Percentiles rank a stretch among this genome's conserved stretches.
These are phyloP conservation scores for Aethionema arabicum DNA, from an alignment of 345 rosid species.

Conservation along the genomic window DNA sequence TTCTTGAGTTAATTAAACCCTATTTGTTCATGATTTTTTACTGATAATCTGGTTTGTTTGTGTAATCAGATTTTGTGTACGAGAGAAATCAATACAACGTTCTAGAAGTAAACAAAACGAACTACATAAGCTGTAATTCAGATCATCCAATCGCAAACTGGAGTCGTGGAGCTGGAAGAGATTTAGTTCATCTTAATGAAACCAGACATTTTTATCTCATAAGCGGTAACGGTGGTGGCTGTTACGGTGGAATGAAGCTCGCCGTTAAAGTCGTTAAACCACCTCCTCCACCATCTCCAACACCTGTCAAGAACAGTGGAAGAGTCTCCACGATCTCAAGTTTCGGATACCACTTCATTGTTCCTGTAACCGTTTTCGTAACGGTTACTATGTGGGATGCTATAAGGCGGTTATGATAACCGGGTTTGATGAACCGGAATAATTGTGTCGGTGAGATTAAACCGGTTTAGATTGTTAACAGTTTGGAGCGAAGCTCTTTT, in stretches of 20 bases:
- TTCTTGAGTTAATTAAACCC: no score
- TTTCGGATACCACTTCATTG: constrained; percentile 5
- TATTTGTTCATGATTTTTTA: no score
- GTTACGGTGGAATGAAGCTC: constrained; percentile 82
- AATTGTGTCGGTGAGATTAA: neutral
- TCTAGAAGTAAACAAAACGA: constrained; percentile 84
- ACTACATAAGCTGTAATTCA: constrained; percentile 64
- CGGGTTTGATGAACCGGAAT: neutral
- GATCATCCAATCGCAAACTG: constrained; percentile 72
- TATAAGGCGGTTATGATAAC: constrained; percentile 21
- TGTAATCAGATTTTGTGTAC: constrained; percentile 69
- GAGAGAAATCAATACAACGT: constrained; percentile 85
- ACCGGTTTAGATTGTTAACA: neutral
- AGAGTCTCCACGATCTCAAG: neutral
- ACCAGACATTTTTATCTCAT: constrained; percentile 70
- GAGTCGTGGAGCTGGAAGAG: constrained; percentile 91
- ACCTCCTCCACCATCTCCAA: constrained; percentile 66
- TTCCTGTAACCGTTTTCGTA: constrained; percentile 15
- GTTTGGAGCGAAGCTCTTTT: neutral
- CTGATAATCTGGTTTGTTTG: neutral
- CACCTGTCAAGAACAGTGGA: constrained; percentile 41
- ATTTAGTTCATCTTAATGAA: constrained; percentile 78
- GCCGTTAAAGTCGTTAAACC: constrained; percentile 58
- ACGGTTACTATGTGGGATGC: constrained; percentile 12
- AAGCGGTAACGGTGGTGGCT: constrained; percentile 88